Evolutionary conservation across 345 rosid genomes (phyloP), one percentile per base, ranked within the genome.

Genomic region (Triadica sebifera): DNA sequence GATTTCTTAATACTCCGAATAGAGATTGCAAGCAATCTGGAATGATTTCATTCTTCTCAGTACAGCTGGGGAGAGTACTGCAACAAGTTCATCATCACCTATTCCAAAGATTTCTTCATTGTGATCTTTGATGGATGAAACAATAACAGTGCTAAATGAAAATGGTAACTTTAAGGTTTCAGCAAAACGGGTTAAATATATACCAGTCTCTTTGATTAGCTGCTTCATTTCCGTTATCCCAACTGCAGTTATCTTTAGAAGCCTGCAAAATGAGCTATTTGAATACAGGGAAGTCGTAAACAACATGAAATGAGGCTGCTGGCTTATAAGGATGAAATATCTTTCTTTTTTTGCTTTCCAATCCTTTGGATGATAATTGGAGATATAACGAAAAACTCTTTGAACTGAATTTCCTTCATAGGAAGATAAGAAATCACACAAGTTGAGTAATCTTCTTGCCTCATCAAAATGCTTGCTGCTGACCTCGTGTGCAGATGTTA

Each of bases 161-260:
- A 86, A 85, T 4, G 87, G 86, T 3, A 89, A 11, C 29, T 70
- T 70, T 65, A 85, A 43, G 76, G 75, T 76, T 39, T 82, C 41
- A 4, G 90, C 87, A 68, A 87, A 83, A 58, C 53, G 74, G 46
- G 19, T 5, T 29, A 87, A 65, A 81, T 88, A 69, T 70, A 65
- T 73, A 19, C 89, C 89, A 0, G 85, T 81, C 0, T 80, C 86
- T 55, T 82, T 84, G 1, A 82, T 56, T 50, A 62, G 4, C 11
- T 79, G 39, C 29, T 69, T 73, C 11, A 57, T 66, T 65, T 9
- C 34, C 8, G 43, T 62, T 10, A 78, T 81, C 52, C 85, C 85
- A 1, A 86, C 47, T 1, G 89, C 86, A 13, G 89, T 82, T 37
- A 85, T 78, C 77, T 77, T 89, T 57, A 87, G 78, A 55, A 80